Evolutionary conservation across 2,329 filamentous ascomycete species (phyloP).

Genomic region (Tetracladium maxilliforme): DNA sequence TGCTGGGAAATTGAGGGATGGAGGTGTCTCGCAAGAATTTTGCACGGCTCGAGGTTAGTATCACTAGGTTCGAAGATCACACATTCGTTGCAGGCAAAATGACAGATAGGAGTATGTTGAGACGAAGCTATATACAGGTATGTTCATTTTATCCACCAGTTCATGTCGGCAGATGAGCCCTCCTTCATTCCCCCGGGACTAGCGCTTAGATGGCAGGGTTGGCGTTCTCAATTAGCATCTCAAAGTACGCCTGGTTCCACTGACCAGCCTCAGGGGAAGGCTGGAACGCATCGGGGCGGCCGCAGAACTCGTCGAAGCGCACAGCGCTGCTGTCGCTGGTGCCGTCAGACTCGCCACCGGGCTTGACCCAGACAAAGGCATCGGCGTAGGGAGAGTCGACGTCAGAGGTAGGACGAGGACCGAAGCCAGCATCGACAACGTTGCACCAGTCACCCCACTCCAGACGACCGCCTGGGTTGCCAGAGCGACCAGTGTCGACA

Average conservation of each 20-base stretch:
- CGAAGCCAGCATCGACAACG: slow-evolving; percentile 46
- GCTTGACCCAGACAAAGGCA: slow-evolving; percentile 59
- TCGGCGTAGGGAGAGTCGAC: slow-evolving; percentile 44
- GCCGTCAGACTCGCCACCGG: slow-evolving; percentile 35
- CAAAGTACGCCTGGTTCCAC: slow-evolving; percentile 49
- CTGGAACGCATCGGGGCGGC: slow-evolving; percentile 33
- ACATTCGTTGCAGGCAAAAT: too few species aligned
- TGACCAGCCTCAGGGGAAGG: slow-evolving; percentile 56
- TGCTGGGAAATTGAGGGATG: too few species aligned
- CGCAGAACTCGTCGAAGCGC: slow-evolving; percentile 36
- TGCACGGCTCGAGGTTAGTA: too few species aligned
- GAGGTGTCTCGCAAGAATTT: too few species aligned
- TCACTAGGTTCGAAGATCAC: too few species aligned
- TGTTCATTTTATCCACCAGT: too few species aligned
- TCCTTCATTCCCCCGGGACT: too few species aligned
- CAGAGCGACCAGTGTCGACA: slow-evolving; percentile 31
- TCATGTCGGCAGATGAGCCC: too few species aligned
- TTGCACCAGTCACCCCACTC: slow-evolving; percentile 58
- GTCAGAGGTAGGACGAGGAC: slow-evolving; percentile 44
- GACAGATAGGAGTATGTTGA: too few species aligned
- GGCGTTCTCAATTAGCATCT: slow-evolving; percentile 37
- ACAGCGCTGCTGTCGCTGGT: slow-evolving; percentile 21
- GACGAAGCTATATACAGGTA: too few species aligned
- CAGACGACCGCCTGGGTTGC: slow-evolving; percentile 38
- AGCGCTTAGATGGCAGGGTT: slow-evolving; percentile 37